Conservation (phyloP, 495 filamentous ascomycete genomes). For the Podospora sp. region DNA sequence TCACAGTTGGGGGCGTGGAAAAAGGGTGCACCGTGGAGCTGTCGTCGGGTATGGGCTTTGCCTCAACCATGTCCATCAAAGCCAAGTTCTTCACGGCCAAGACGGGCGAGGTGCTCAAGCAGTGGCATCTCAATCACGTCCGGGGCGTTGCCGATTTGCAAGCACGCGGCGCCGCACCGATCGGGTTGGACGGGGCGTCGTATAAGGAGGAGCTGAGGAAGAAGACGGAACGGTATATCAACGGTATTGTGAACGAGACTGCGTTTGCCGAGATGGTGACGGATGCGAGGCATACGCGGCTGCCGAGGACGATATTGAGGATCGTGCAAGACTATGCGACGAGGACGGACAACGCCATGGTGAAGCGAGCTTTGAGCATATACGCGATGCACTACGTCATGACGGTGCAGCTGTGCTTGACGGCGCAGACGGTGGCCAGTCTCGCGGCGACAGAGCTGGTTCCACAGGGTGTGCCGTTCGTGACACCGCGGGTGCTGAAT, state of each 20-base stretch:
- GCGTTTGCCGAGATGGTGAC: slow-evolving; percentile 49
- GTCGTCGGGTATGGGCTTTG: slow-evolving; percentile 45
- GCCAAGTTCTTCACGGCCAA: slow-evolving; percentile 52
- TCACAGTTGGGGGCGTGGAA: slow-evolving; percentile 38
- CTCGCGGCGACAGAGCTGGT: slow-evolving; percentile 39
- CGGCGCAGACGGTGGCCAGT: slow-evolving; percentile 37
- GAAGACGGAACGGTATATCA: slow-evolving; percentile 45
- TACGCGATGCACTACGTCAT: slow-evolving; percentile 57
- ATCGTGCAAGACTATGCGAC: slow-evolving; percentile 47
- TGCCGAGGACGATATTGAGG: slow-evolving; percentile 45
- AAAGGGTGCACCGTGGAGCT: slow-evolving; percentile 46
- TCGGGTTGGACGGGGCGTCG: slow-evolving; percentile 43
- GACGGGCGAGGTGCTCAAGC: slow-evolving; percentile 47
- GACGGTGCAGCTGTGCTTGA: slow-evolving; percentile 51
- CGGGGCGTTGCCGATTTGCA: slow-evolving; percentile 41
- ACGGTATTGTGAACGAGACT: slow-evolving; percentile 44
- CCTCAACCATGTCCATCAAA: slow-evolving; percentile 40
- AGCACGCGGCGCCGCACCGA: slow-evolving; percentile 41
- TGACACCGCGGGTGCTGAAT: slow-evolving; percentile 54
- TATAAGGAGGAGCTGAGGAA: slow-evolving; percentile 44
- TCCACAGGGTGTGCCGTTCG: slow-evolving; percentile 40
- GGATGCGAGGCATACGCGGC: slow-evolving; percentile 40
- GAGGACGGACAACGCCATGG: slow-evolving; percentile 42
- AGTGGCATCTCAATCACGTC: slow-evolving; percentile 43
- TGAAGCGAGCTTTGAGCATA: slow-evolving; percentile 49